phyloP scores from a whole-genome alignment of 371 early-diverging fungal genomes.

The Apophysomyces ossiformis region DNA sequence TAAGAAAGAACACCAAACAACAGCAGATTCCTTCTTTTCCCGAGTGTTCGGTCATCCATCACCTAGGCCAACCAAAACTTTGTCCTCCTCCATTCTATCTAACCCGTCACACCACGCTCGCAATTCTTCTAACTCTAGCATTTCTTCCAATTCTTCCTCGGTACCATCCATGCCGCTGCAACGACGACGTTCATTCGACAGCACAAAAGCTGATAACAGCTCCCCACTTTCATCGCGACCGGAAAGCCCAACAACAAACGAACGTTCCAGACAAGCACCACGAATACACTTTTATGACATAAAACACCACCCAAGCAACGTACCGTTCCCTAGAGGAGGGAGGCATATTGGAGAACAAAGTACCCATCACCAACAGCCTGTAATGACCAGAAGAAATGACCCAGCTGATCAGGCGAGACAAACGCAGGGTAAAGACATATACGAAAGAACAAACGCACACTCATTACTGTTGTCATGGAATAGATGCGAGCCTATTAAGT shows the following conservation, averaged over 20 bases:
- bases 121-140: conserved; percentile 36
- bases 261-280: conserved; percentile 8
- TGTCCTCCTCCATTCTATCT: conserved; percentile 17
- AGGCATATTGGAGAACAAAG: conserved; percentile 33
- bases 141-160: conserved; percentile 18
- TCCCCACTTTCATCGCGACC: conserved; percentile 27
- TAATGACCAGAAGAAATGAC: conserved; percentile 2
- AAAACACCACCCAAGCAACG: conserved; percentile 19
- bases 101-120: conserved; percentile 33
- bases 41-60: conserved; percentile 9
- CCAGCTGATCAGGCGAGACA: conserved; percentile 16
- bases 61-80: conserved; percentile 18
- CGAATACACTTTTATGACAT: conserved; percentile 14
- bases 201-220: conserved; percentile 14
- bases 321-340: conserved; percentile 51
- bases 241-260: conserved; percentile 22
- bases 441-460: not conserved
- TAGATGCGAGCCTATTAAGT: conserved; percentile 4
- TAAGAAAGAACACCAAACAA: not conserved
- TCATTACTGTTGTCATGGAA: not conserved
- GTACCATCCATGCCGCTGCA: conserved; percentile 19
- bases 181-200: conserved; percentile 45
- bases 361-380: conserved; percentile 6
- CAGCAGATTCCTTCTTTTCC: conserved; percentile 3
- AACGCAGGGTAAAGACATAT: conserved; percentile 18